A percentile compares a stretch with the other conserved stretches of the same genome.
These are phyloP conservation scores for Golubevia sp. DNA, from an alignment of 1,284 basidiomycete genomes.

Conservation along the genomic window DNA sequence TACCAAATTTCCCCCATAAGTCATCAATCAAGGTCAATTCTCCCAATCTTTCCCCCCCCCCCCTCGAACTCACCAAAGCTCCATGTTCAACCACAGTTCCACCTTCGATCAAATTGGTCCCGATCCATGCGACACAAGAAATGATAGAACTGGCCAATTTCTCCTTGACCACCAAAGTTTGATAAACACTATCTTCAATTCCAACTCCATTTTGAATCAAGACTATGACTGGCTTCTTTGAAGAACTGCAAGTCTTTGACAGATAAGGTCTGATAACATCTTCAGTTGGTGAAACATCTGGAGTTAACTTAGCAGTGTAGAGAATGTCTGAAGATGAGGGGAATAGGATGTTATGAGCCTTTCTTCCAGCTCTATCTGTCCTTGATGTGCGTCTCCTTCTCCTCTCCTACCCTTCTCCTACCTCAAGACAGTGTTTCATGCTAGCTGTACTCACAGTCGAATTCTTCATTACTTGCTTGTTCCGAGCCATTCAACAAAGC, in stretches of 20 bases:
- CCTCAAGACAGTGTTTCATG: too few relatives aligned
- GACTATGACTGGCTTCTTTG: slow-evolving; percentile 29
- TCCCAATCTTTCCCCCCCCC: too few relatives aligned
- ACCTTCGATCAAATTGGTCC: slow-evolving; percentile 37
- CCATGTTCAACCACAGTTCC: slow-evolving; percentile 42
- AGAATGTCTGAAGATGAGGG: slow-evolving; percentile 19
- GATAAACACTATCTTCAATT: slow-evolving; percentile 44
- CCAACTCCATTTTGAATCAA: slow-evolving; percentile 54
- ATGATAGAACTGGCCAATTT: slow-evolving; percentile 28
- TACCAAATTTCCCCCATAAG: too few relatives aligned
- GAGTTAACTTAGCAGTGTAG: slow-evolving; percentile 45
- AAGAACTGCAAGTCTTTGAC: too few relatives aligned
- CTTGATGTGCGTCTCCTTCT: too few relatives aligned
- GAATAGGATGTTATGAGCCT: not conserved
- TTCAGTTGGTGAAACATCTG: slow-evolving; percentile 31
- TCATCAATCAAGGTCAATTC: too few relatives aligned
- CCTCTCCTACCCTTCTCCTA: too few relatives aligned
- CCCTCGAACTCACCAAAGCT: slow-evolving; percentile 5
- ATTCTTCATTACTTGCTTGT: slow-evolving; percentile 15
- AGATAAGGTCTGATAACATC: slow-evolving; percentile 36
- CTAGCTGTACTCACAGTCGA: slow-evolving; percentile 28
- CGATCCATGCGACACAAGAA: slow-evolving; percentile 48
- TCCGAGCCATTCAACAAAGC: slow-evolving; percentile 20
- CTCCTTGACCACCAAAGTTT: slow-evolving; percentile 18
- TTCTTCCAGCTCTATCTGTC: too few relatives aligned